A percentile compares a stretch with the other conserved stretches of the same genome.
These are phyloP conservation scores for Jatropha curcas DNA, from an alignment of 345 rosid species.

Conservation along the genomic window DNA sequence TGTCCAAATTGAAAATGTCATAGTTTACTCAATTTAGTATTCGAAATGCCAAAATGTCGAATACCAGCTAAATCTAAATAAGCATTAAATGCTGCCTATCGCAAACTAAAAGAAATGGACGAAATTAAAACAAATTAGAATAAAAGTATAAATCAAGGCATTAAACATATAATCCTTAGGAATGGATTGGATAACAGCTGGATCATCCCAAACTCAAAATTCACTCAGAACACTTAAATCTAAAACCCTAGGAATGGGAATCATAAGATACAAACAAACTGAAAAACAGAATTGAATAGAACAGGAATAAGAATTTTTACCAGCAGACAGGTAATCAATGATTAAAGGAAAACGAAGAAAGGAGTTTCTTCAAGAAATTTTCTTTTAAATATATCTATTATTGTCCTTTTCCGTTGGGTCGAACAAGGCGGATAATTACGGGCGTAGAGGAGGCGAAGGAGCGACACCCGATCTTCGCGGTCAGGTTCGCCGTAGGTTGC, in stretches of 20 bases:
- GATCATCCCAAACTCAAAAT: not conserved
- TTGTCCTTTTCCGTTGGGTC: not conserved
- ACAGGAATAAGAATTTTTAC: not conserved
- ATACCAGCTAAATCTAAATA: too few relatives aligned
- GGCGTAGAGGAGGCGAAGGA: slow-evolving; percentile 5
- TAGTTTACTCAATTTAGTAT: too few relatives aligned
- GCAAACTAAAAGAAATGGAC: not conserved
- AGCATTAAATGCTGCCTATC: too few relatives aligned
- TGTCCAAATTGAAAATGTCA: too few relatives aligned
- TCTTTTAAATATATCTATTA: too few relatives aligned
- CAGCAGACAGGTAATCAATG: not conserved
- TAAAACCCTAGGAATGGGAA: not conserved
- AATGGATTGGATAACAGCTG: not conserved
- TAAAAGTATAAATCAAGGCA: not conserved
- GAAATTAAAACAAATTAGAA: not conserved
- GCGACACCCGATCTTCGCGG: slow-evolving; percentile 9
- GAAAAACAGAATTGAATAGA: not conserved
- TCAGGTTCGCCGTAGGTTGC: slow-evolving; percentile 7
- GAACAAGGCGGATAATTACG: slow-evolving; percentile 6
- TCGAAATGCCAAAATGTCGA: too few relatives aligned
- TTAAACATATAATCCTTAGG: slow-evolving; percentile 2
- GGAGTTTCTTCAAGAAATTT: too few relatives aligned
- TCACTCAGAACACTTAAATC: not conserved
- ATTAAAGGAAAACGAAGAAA: too few relatives aligned
- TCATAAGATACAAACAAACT: not conserved